These are phyloP conservation scores for Dipteronia dyeriana DNA, from an alignment of 345 rosid species.

Conservation along the genomic window DNA sequence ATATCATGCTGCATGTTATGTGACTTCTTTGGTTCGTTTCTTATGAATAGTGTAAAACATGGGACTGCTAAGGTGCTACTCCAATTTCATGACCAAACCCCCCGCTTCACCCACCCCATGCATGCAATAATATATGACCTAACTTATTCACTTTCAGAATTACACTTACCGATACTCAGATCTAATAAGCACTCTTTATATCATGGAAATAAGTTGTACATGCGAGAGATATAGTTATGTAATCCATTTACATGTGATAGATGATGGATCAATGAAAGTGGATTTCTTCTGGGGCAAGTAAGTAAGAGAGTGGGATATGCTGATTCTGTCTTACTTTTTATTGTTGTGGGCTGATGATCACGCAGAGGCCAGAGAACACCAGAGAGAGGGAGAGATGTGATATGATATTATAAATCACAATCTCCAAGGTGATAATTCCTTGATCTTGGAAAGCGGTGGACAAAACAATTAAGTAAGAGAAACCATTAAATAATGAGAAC, in stretches of 20 bases:
- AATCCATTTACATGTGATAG: too few species aligned
- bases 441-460: background rate
- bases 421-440: background rate
- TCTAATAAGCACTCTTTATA: too few species aligned
- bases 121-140: background rate
- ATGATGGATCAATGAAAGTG: too few species aligned
- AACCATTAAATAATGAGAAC: constrained; percentile 25
- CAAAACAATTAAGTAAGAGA: background rate
- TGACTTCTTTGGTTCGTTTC: background rate
- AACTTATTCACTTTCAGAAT: too few species aligned
- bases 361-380: too few species aligned
- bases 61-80: background rate
- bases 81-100: background rate
- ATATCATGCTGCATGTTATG: background rate
- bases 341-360: too few species aligned
- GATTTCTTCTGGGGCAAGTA: background rate
- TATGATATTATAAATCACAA: background rate
- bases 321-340: too few species aligned
- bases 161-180: too few species aligned
- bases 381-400: too few species aligned
- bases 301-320: background rate
- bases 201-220: too few species aligned
- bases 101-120: background rate
- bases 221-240: too few species aligned
- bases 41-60: background rate